A percentile compares a stretch with the other conserved stretches of the same genome.
These are phyloP conservation scores for Tulasnella sp. DNA, from an alignment of 768 basidiomycete species.

Conservation along the genomic window DNA sequence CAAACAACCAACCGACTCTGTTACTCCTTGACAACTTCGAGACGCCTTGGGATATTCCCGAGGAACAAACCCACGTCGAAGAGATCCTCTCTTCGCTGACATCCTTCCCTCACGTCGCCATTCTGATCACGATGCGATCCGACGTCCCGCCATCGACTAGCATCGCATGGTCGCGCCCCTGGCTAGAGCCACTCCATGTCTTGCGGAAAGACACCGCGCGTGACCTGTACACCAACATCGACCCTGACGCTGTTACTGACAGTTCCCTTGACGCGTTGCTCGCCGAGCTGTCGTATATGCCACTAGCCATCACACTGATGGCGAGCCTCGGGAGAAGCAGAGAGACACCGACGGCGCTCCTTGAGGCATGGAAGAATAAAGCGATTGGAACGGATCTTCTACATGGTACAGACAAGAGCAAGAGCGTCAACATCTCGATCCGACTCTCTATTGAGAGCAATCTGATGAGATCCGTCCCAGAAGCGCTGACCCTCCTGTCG, in stretches of 20 bases:
- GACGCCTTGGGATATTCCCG: constrained; percentile 30
- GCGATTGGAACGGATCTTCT: too few relatives aligned
- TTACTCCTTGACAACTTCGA: constrained; percentile 36
- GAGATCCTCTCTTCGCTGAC: constrained; percentile 24
- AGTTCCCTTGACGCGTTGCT: neutral
- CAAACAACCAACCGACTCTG: constrained; percentile 24
- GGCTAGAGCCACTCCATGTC: neutral
- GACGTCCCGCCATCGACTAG: neutral
- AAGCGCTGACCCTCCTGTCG: too few relatives aligned
- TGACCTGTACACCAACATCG: neutral
- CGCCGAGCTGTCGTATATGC: neutral
- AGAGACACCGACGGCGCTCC: neutral
- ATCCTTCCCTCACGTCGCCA: constrained; percentile 24
- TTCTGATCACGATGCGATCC: constrained; percentile 30
- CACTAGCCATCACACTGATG: neutral
- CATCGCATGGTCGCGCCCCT: constrained; percentile 5
- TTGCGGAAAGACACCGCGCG: constrained; percentile 15
- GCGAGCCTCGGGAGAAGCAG: neutral
- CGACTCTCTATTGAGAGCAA: too few relatives aligned
- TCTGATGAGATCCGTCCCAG: too few relatives aligned
- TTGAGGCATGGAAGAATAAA: neutral
- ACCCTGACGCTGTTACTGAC: neutral
- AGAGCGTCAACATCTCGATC: too few relatives aligned
- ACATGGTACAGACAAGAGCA: too few relatives aligned
- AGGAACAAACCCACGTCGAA: constrained; percentile 22